Evolutionary conservation across 139 green algal genomes (phyloP), one percentile per base, ranked within the genome.

Genomic region (Bryopsis sp.): DNA sequence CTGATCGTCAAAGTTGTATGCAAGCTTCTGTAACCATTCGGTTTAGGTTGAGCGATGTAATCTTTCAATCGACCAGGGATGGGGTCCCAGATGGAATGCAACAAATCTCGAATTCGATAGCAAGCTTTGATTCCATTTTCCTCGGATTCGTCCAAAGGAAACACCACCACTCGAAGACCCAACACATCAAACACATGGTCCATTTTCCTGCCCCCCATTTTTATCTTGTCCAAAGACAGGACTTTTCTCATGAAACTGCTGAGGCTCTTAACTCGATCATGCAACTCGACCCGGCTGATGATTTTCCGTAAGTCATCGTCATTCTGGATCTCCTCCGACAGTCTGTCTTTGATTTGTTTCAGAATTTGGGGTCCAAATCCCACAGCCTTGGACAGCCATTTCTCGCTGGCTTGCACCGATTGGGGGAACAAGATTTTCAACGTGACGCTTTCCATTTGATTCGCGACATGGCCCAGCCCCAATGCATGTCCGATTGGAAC

Each of bases 181-280:
- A 98, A 78, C 47, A 97, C 65, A 72, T 98, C 93, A 65, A 87
- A 88, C 63, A 98, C 75, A 70, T 96, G 75, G 2, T 83, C 73
- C 1, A 74, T 47, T 76, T 46, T 35, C 2, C 90, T 75, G 0
- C 89, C 87, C 22, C 91, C 88, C 0, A 74, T 58, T 4, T 67
- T 71, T n/a, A 79, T 54, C 43, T 92, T 75, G 26, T 78, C 81
- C 73, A 95, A 72, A 1, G 83, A 72, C 74, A 98, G 78, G 64
- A 98, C 72, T 83, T 98, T 98, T 73, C 88, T 87, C 84, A 98
- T 95, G 7, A 90, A 89, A 77, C 76, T 90, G 79, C 88, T 95
- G 38, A 94, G 76, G 61, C 76, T 89, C 78, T 98, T 98, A 34
- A 83, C 85, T 58, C 92, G 87, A 1, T 73, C 80, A 1, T 74